A percentile compares a stretch with the other conserved stretches of the same genome.
phyloP scores from a whole-genome alignment of 2,329 filamentous ascomycete species.

The Endocalyx cinctus region DNA sequence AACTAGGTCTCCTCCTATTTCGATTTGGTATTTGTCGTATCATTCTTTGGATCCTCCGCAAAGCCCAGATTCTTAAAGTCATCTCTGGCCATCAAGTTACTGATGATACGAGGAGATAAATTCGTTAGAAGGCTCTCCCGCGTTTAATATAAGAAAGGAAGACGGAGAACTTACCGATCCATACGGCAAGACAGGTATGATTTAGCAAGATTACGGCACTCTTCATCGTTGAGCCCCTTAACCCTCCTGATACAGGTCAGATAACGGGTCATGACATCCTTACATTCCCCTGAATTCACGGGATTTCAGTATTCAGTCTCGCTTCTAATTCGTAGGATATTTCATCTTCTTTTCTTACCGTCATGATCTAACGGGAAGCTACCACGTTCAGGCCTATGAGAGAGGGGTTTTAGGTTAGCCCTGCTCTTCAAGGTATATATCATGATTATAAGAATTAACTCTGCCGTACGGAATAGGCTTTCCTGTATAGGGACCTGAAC shows the following conservation, averaged over 20 bases:
- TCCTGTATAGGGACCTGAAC: constrained; percentile 20
- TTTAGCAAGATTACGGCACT: constrained; percentile 83
- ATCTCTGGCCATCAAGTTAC: constrained; percentile 93
- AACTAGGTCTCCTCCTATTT: too few relatives aligned
- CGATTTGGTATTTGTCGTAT: constrained; percentile 27
- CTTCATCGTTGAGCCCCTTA: constrained; percentile 77
- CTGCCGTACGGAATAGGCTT: constrained; percentile 26
- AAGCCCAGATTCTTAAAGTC: constrained; percentile 94
- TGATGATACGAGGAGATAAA: constrained; percentile 30
- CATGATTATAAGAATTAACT: too few relatives aligned
- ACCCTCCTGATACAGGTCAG: constrained; percentile 81
- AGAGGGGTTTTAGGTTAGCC: too few relatives aligned
- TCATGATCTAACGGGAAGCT: constrained; percentile 97
- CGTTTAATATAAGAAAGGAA: too few relatives aligned
- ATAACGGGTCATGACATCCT: constrained; percentile 79
- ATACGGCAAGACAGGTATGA: constrained; percentile 87
- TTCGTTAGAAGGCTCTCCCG: too few relatives aligned
- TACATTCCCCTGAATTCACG: constrained; percentile 79
- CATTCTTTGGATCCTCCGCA: constrained; percentile 19
- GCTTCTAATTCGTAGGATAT: too few relatives aligned
- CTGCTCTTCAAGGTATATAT: too few relatives aligned
- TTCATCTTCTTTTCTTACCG: too few relatives aligned
- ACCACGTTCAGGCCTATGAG: constrained; percentile 75
- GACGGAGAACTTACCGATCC: constrained; percentile 68
- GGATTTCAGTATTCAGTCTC: too few relatives aligned